Evolutionary conservation across 2,329 filamentous ascomycete genomes (phyloP).

Genomic region (Triangularia verruculosa): DNA sequence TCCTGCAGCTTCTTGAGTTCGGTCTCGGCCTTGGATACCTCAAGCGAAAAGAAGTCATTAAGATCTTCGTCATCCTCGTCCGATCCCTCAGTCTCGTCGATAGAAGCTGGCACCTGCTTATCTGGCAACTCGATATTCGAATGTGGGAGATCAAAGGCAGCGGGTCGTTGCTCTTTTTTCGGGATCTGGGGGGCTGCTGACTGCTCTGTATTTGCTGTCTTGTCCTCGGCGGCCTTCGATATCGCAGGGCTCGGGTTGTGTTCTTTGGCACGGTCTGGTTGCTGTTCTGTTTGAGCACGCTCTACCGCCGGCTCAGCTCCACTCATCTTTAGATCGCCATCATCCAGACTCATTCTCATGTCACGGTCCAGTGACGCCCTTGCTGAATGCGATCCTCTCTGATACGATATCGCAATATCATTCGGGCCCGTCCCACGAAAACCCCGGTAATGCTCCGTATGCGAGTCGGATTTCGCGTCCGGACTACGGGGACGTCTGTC

Average conservation of each 20-base stretch:
- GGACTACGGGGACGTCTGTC: slow-evolving; percentile 51
- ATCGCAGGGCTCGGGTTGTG: slow-evolving; percentile 10
- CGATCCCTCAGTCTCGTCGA: slow-evolving; percentile 37
- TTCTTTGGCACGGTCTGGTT: not conserved
- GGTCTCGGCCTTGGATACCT: slow-evolving; percentile 51
- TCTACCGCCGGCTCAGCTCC: slow-evolving; percentile 18
- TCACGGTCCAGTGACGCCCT: slow-evolving; percentile 34
- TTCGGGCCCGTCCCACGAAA: slow-evolving; percentile 47
- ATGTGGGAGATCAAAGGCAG: not conserved
- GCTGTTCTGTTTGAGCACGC: slow-evolving; percentile 1
- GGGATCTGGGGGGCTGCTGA: slow-evolving; percentile 2
- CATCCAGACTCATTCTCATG: slow-evolving; percentile 18
- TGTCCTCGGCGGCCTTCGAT: slow-evolving; percentile 15
- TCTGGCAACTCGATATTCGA: slow-evolving; percentile 18
- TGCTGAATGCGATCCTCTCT: slow-evolving; percentile 39
- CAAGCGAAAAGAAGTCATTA: slow-evolving; percentile 52
- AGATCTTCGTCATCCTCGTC: slow-evolving; percentile 58
- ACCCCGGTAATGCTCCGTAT: slow-evolving; percentile 37
- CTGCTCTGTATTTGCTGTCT: slow-evolving; percentile 21
- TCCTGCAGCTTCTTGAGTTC: slow-evolving; percentile 47
- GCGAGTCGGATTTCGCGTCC: slow-evolving; percentile 47
- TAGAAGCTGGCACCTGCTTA: slow-evolving; percentile 10
- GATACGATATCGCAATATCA: slow-evolving; percentile 43
- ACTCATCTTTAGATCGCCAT: slow-evolving; percentile 25
- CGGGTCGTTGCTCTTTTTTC: not conserved